Conservation (phyloP, 257 asterid species). For the Schizonepeta tenuifolia region DNA sequence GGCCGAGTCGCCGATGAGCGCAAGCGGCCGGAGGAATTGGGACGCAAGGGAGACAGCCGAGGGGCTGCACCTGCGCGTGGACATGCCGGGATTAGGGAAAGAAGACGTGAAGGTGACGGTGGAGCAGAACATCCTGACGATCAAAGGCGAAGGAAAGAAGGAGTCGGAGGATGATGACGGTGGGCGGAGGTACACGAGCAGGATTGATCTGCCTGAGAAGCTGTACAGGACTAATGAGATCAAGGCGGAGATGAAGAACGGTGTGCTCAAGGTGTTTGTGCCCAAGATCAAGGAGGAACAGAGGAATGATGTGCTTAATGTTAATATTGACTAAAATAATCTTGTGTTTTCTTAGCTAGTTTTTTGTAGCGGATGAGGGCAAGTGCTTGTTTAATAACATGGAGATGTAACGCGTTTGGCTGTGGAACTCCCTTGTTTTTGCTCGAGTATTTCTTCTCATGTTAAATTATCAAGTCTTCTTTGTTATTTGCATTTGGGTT, state of each 20-base stretch:
- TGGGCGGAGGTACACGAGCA: constrained; percentile 48
- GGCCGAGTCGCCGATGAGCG: constrained; percentile 46
- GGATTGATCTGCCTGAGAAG: constrained; percentile 64
- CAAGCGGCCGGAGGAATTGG: constrained; percentile 51
- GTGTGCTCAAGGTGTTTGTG: constrained; percentile 57
- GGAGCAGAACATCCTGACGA: constrained; percentile 56
- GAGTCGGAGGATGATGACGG: constrained; percentile 50
- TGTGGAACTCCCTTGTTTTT: too few relatives aligned
- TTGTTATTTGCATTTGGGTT: too few relatives aligned
- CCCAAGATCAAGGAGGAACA: constrained; percentile 62
- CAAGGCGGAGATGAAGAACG: constrained; percentile 71
- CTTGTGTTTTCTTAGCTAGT: too few relatives aligned
- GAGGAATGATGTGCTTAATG: constrained; percentile 55
- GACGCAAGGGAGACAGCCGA: constrained; percentile 49
- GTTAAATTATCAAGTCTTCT: too few relatives aligned
- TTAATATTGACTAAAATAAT: constrained; percentile 34
- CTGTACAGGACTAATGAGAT: constrained; percentile 52
- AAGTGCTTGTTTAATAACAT: too few relatives aligned
- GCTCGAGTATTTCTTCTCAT: too few relatives aligned
- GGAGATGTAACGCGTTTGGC: too few relatives aligned
- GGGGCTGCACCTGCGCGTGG: constrained; percentile 55
- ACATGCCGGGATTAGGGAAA: constrained; percentile 67
- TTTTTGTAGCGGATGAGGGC: too few relatives aligned
- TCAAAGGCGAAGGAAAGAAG: constrained; percentile 55
- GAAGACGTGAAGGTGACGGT: constrained; percentile 61